Conservation (phyloP, 2,329 filamentous ascomycete genomes). For the Xylariaceae sp. region DNA sequence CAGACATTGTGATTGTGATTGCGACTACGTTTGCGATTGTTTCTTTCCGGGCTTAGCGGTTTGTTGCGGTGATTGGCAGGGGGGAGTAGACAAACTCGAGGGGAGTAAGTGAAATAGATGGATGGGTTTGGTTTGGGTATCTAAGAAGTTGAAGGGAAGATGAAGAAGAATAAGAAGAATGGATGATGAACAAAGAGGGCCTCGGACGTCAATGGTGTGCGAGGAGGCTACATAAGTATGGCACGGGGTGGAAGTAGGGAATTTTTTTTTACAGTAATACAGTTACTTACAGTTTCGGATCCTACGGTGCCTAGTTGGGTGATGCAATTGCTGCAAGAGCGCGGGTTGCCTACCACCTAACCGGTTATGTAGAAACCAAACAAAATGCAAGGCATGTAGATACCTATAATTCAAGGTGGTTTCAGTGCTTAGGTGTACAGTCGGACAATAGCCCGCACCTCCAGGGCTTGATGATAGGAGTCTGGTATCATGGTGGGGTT, state of each 20-base stretch:
- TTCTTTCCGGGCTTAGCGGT: neutral
- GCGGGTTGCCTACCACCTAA: no score
- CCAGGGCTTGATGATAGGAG: no score
- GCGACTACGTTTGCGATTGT: constrained; percentile 1
- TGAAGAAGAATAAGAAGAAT: neutral
- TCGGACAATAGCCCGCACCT: neutral
- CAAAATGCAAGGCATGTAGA: no score
- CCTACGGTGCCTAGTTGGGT: neutral
- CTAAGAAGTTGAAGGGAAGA: neutral
- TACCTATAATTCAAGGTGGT: no score
- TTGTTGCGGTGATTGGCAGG: no score
- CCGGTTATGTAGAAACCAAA: no score
- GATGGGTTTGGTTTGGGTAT: neutral
- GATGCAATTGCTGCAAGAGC: neutral
- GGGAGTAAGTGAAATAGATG: neutral
- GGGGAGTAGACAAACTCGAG: no score
- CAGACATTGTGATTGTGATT: constrained; percentile 50
- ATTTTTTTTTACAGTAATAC: no score
- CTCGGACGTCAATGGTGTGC: neutral
- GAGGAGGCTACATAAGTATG: neutral
- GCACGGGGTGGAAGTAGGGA: no score
- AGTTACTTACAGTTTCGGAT: neutral
- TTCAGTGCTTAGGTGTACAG: no score
- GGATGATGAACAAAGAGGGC: no score
- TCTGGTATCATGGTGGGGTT: neutral